phyloP scores from a whole-genome alignment of 306 rosid genomes.

The Ceratonia siliqua region DNA sequence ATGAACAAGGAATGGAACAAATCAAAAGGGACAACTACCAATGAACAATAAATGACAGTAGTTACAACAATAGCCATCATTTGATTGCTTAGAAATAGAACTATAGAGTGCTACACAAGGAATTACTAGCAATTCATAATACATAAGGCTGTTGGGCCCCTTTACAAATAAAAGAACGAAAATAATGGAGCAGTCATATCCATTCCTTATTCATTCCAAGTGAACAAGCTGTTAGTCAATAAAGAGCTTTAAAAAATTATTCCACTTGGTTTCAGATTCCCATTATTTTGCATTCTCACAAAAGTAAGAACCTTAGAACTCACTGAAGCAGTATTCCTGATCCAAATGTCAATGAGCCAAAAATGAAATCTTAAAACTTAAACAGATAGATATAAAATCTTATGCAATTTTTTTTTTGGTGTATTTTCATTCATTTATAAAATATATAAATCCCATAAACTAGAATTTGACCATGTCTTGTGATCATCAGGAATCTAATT shows the following conservation, averaged over 20 bases:
- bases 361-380: background rate
- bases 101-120: background rate
- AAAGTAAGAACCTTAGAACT: background rate
- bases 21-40: background rate
- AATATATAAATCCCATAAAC: background rate
- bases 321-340: background rate
- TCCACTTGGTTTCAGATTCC: background rate
- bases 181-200: background rate
- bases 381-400: background rate
- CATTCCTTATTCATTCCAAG: background rate
- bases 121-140: background rate
- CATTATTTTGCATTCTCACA: background rate
- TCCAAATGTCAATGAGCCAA: background rate
- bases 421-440: background rate
- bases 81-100: background rate
- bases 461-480: background rate
- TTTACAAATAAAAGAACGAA: background rate
- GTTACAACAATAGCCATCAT: background rate
- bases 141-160: background rate
- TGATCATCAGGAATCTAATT: background rate
- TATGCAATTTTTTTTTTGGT: conserved; percentile 1
- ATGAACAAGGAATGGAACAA: background rate
- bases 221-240: no score
- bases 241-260: background rate
- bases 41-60: background rate